Evolutionary conservation across 1,284 basidiomycete genomes (phyloP).

Genomic region (Ceratobasidium sp.): DNA sequence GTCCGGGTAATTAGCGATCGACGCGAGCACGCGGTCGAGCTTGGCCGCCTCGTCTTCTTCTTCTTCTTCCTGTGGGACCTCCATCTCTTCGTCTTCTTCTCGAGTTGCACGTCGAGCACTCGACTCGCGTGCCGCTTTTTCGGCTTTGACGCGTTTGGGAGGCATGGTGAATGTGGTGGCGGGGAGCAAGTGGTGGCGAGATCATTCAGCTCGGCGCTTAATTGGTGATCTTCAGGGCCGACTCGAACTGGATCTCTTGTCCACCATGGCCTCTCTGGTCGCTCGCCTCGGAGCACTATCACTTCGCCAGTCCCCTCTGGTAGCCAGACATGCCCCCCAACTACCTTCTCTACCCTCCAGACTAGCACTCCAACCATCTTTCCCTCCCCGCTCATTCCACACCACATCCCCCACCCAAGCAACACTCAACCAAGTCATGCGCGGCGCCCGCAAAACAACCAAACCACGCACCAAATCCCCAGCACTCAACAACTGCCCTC

Average conservation of each 20-base stretch:
- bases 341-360: too few relatives aligned
- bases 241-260: too few relatives aligned
- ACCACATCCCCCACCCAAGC: constrained; percentile 66
- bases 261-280: too few relatives aligned
- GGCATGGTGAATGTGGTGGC: constrained; percentile 29
- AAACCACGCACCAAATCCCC: constrained; percentile 77
- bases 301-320: too few relatives aligned
- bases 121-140: constrained; percentile 21
- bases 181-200: not conserved
- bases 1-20: constrained; percentile 67
- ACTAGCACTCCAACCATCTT: too few relatives aligned
- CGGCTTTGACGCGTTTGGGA: constrained; percentile 15
- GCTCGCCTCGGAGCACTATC: too few relatives aligned
- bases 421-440: constrained; percentile 88
- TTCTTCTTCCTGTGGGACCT: constrained; percentile 54
- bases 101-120: not conserved
- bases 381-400: too few relatives aligned
- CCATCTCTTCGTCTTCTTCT: constrained; percentile 58
- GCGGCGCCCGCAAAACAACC: constrained; percentile 64
- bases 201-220: constrained; percentile 15
- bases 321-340: too few relatives aligned
- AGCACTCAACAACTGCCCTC: constrained; percentile 80
- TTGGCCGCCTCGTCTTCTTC: constrained; percentile 60
- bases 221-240: too few relatives aligned
- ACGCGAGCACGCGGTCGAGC: constrained; percentile 60